A percentile compares a stretch with the other conserved stretches of the same genome.
These are phyloP conservation scores for Pichia exigua DNA, from an alignment of 805 yeast genomes.

Conservation along the genomic window DNA sequence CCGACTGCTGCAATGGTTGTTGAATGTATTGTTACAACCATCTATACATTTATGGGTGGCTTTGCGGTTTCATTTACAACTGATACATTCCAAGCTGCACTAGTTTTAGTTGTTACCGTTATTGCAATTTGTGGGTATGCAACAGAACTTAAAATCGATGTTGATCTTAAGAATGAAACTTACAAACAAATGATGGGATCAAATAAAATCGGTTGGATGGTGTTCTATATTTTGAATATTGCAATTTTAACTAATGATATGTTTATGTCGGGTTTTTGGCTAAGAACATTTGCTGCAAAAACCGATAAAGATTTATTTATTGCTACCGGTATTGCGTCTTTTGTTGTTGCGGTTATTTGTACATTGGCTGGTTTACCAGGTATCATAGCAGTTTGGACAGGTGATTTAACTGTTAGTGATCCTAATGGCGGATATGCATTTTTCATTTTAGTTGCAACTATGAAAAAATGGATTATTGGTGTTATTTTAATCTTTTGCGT, in stretches of 20 bases:
- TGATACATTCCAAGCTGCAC: conserved; percentile 75
- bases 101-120: conserved; percentile 58
- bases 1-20: conserved; percentile 78
- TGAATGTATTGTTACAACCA: conserved; percentile 79
- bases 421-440: conserved; percentile 61
- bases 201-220: conserved; percentile 80
- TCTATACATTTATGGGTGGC: conserved; percentile 85
- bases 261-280: conserved; percentile 89
- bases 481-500: conserved; percentile 70
- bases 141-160: conserved; percentile 50
- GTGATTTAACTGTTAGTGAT: conserved; percentile 46
- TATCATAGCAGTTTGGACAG: conserved; percentile 86
- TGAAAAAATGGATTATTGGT: conserved; percentile 85
- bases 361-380: conserved; percentile 79
- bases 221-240: conserved; percentile 71
- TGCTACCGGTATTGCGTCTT: conserved; percentile 69
- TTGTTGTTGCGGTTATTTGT: conserved; percentile 54
- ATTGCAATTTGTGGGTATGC: conserved; percentile 79
- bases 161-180: conserved; percentile 53
- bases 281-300: conserved; percentile 84
- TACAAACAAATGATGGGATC: conserved; percentile 58
- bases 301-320: conserved; percentile 66
- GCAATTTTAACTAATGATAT: conserved; percentile 88
- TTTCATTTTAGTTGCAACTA: conserved; percentile 56
- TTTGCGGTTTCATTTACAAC: conserved; percentile 83